phyloP scores from a whole-genome alignment of 805 yeast genomes.

The Saccharomycopsis sp. region DNA sequence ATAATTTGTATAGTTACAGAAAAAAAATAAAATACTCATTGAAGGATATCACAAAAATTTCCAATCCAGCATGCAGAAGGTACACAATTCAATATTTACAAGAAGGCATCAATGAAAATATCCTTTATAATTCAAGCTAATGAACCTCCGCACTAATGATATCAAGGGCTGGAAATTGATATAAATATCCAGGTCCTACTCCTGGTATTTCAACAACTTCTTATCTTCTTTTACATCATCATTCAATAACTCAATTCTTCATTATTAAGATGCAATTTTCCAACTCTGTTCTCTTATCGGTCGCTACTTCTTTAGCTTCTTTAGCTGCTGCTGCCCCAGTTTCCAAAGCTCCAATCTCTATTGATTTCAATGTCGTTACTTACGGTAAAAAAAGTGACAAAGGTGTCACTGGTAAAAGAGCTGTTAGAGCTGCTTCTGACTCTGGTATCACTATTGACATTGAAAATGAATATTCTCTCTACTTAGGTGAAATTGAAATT shows the following conservation, averaged over 20 bases:
- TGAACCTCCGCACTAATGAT: no score
- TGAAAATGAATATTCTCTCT: no score
- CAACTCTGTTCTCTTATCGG: slow-evolving; percentile 36
- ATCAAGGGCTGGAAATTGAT: no score
- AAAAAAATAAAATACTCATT: no score
- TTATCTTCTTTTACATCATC: slow-evolving; percentile 10
- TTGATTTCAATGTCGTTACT: slow-evolving; percentile 9
- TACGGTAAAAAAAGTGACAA: slow-evolving; percentile 8
- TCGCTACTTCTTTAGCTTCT: slow-evolving; percentile 39
- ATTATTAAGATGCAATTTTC: slow-evolving; percentile 20
- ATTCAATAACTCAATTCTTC: slow-evolving; percentile 18
- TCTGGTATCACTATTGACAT: slow-evolving; percentile 14
- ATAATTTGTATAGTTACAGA: no score
- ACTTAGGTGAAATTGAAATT: slow-evolving; percentile 24
- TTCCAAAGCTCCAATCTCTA: background rate
- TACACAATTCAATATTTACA: no score
- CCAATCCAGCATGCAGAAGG: no score
- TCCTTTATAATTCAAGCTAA: no score
- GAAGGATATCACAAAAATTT: no score
- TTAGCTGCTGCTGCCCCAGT: slow-evolving; percentile 26
- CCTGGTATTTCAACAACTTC: no score
- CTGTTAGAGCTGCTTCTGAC: slow-evolving; percentile 27
- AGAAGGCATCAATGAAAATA: no score
- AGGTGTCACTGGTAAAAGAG: slow-evolving; percentile 17
- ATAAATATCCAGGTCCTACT: no score